Evolutionary conservation across 345 rosid genomes (phyloP).

Genomic region (Eucalyptus pumila): DNA sequence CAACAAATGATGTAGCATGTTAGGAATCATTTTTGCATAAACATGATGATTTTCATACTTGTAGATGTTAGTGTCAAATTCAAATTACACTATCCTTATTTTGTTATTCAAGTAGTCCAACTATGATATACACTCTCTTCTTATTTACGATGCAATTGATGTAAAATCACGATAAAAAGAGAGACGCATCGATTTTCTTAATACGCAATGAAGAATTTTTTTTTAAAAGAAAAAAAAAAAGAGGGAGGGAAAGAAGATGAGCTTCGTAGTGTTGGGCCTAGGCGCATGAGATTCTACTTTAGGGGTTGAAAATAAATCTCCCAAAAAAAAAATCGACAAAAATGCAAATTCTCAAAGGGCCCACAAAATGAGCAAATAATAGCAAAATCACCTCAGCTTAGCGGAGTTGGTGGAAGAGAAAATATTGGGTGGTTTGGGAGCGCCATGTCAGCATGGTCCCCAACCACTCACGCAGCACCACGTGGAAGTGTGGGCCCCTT

Average conservation of each 20-base stretch:
- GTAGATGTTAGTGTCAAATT: background rate
- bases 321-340: background rate
- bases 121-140: background rate
- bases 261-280: background rate
- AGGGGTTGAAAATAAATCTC: background rate
- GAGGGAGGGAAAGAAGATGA: background rate
- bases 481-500: no score
- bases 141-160: background rate
- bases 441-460: rapidly evolving
- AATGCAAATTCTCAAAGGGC: background rate
- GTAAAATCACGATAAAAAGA: background rate
- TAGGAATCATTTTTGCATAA: background rate
- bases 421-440: rapidly evolving
- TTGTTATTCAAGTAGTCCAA: background rate
- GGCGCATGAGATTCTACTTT: background rate
- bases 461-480: rapidly evolving
- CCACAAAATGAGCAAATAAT: background rate
- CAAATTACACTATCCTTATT: background rate
- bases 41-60: background rate
- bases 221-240: background rate
- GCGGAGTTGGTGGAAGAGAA: no score
- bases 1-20: background rate
- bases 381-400: no score
- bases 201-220: background rate
- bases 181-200: no score